Evolutionary conservation across 2,329 filamentous ascomycete genomes (phyloP).

Genomic region (Emergomyces pasteurianus): DNA sequence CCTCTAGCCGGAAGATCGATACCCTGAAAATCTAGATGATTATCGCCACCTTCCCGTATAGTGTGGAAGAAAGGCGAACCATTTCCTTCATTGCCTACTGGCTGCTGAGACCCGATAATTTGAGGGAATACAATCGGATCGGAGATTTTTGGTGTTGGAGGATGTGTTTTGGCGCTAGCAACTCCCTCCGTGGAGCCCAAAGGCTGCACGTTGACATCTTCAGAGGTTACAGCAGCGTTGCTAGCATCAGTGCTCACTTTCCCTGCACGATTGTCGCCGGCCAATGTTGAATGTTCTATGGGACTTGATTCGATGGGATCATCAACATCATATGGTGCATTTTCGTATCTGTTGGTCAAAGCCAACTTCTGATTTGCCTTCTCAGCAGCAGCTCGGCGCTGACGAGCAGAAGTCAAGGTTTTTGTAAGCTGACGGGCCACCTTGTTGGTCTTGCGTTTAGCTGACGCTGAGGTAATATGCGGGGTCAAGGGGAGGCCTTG

Average conservation of each 20-base stretch:
- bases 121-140: not conserved
- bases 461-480: not conserved
- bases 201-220: not conserved
- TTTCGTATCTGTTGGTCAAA: slow-evolving; percentile 5
- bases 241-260: not conserved
- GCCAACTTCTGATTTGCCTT: slow-evolving; percentile 9
- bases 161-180: not conserved
- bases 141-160: not conserved
- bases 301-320: slow-evolving; percentile 13
- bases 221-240: not conserved
- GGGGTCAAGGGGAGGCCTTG: slow-evolving; percentile 6
- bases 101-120: not conserved
- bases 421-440: slow-evolving; percentile 4
- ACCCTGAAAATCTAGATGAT: not conserved
- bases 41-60: not conserved
- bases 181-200: not conserved
- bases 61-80: not conserved
- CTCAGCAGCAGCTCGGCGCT: slow-evolving; percentile 7
- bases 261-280: not conserved
- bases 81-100: not conserved
- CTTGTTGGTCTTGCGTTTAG: not conserved
- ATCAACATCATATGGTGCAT: slow-evolving; percentile 5
- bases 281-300: not conserved
- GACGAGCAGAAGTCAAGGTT: slow-evolving; percentile 9
- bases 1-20: not conserved